These are phyloP conservation scores for Abrus precatorius DNA, from an alignment of 306 rosid genomes.

Conservation along the genomic window DNA sequence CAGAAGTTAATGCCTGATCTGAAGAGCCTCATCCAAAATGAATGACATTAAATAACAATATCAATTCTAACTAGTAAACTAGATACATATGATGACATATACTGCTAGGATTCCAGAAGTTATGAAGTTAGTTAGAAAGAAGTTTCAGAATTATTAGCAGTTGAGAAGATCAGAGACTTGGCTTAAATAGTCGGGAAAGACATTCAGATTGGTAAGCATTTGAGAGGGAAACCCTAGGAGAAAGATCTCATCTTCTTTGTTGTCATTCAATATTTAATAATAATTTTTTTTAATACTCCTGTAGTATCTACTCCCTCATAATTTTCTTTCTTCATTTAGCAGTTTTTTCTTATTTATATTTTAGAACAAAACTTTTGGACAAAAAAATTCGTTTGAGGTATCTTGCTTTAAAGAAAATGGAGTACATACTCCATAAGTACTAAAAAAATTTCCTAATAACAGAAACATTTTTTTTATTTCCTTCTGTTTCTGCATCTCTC, in stretches of 20 bases:
- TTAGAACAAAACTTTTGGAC: too few species aligned
- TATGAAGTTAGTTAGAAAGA: background rate
- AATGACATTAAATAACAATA: constrained; percentile 18
- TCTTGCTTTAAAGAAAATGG: too few species aligned
- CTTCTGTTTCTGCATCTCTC: background rate
- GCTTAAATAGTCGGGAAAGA: background rate
- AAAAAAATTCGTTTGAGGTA: too few species aligned
- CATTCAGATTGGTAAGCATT: background rate
- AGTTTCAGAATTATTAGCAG: background rate
- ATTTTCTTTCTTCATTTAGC: too few species aligned
- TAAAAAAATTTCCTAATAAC: background rate
- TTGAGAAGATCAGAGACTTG: background rate
- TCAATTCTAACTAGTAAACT: background rate
- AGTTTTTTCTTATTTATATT: too few species aligned
- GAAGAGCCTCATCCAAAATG: constrained; percentile 10
- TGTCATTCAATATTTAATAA: constrained; percentile 8
- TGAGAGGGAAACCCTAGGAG: background rate
- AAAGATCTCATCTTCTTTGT: background rate
- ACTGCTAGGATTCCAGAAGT: background rate
- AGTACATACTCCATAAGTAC: too few species aligned
- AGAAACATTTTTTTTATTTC: background rate
- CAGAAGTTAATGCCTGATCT: constrained; percentile 40
- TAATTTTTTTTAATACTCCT: background rate
- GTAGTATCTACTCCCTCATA: too few species aligned
- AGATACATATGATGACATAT: constrained; percentile 5